Evolutionary conservation across 192 early-diverging fungal species (phyloP).

Genomic region (Backusella circina): DNA sequence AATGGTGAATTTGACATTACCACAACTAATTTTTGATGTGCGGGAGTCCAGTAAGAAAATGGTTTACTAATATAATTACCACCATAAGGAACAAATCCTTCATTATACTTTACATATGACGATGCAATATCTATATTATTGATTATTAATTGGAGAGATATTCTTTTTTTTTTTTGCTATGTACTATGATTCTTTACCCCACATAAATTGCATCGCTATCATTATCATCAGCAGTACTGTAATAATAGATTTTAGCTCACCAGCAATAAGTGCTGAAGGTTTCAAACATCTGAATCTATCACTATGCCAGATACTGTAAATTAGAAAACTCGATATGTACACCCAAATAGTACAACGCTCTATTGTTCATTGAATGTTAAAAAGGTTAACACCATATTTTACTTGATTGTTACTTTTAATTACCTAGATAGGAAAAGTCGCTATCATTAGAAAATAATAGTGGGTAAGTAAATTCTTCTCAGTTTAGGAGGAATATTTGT

Average conservation of each 20-base stretch:
- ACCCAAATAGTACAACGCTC: constrained; percentile 11
- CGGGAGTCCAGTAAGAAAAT: constrained; percentile 12
- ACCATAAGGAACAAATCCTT: constrained; percentile 13
- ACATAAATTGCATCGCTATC: constrained; percentile 22
- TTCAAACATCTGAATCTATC: constrained; percentile 25
- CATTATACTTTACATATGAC: constrained; percentile 27
- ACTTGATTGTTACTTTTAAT: neutral
- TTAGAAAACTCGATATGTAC: constrained; percentile 13
- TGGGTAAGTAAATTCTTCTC: neutral
- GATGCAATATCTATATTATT: constrained; percentile 21
- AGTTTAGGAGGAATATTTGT: neutral
- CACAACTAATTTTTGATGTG: constrained; percentile 12
- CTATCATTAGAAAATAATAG: constrained; percentile 1
- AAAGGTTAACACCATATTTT: neutral
- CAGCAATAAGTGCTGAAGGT: constrained; percentile 4
- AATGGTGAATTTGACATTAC: constrained; percentile 3
- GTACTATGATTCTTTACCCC: constrained; percentile 16
- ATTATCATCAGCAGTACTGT: constrained; percentile 28
- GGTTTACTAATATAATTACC: constrained; percentile 21
- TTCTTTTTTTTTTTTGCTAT: neutral
- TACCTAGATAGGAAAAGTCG: constrained; percentile 31
- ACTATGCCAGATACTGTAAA: constrained; percentile 12
- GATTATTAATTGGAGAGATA: neutral
- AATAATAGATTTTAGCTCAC: constrained; percentile 30
- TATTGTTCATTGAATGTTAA: neutral